phyloP scores from a whole-genome alignment of 2,329 filamentous ascomycete genomes.

The Aspergillus quadrilineatus region DNA sequence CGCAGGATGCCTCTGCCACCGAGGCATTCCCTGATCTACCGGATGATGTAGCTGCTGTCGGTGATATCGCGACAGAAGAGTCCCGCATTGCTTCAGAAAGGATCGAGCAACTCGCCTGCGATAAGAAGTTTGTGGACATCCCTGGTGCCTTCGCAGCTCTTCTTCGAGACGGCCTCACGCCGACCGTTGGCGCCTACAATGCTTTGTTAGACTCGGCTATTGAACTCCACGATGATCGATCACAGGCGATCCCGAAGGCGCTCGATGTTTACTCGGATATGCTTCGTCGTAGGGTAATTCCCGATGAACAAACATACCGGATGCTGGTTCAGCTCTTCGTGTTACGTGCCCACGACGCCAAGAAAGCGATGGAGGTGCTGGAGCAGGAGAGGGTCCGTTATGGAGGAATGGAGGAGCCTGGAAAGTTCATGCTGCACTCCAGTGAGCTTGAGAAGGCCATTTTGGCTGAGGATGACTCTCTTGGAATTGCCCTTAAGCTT shows the following conservation, averaged over 20 bases:
- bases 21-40: constrained; percentile 31
- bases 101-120: constrained; percentile 69
- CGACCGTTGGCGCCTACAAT: constrained; percentile 86
- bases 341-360: constrained; percentile 74
- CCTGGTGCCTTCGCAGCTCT: constrained; percentile 88
- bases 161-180: constrained; percentile 76
- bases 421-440: constrained; percentile 84
- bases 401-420: constrained; percentile 78
- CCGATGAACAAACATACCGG: constrained; percentile 82
- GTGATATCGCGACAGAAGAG: constrained; percentile 56
- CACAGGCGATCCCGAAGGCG: constrained; percentile 84
- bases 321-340: constrained; percentile 82
- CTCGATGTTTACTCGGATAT: constrained; percentile 96
- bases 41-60: constrained; percentile 41
- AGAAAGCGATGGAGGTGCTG: constrained; percentile 67
- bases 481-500: constrained; percentile 79
- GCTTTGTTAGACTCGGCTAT: constrained; percentile 82
- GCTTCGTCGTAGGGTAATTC: constrained; percentile 78
- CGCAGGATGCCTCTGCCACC: constrained; percentile 23
- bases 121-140: constrained; percentile 78
- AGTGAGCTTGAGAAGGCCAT: constrained; percentile 85
- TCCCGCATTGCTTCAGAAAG: constrained; percentile 73
- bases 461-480: constrained; percentile 79
- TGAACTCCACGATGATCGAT: constrained; percentile 72
- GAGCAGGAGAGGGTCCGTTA: constrained; percentile 82